A percentile compares a stretch with the other conserved stretches of the same genome.
Conservation (phyloP, 495 filamentous ascomycete genomes). For the Lophiostoma macrostomum region DNA sequence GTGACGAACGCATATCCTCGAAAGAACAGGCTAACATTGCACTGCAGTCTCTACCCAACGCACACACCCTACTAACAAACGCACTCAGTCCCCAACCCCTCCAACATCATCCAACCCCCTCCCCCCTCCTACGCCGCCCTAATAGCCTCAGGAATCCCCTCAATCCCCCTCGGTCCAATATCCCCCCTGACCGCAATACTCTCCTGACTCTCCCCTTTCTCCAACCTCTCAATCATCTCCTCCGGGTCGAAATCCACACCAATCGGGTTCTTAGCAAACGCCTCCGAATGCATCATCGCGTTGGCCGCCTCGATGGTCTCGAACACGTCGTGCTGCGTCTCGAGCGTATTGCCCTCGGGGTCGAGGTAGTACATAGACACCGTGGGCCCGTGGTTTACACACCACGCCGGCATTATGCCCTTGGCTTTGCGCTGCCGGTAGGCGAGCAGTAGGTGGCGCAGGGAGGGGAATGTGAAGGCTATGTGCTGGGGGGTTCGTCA, state of each 20-base stretch:
- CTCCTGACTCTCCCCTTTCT: no score
- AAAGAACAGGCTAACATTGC: no score
- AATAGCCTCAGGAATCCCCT: no score
- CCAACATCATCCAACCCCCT: no score
- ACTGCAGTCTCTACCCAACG: no score
- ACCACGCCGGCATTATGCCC: slow-evolving; percentile 45
- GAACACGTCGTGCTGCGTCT: slow-evolving; percentile 48
- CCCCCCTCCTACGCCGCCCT: no score
- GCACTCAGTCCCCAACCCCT: no score
- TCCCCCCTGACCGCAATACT: no score
- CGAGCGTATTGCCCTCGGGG: slow-evolving; percentile 49
- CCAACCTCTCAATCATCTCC: slow-evolving; percentile 23
- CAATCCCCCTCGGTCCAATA: no score
- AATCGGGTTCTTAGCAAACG: slow-evolving; percentile 35
- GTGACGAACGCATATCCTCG: no score
- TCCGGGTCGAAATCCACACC: slow-evolving; percentile 43
- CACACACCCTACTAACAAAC: no score
- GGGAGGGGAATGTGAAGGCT: slow-evolving; percentile 40
- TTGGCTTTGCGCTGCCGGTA: slow-evolving; percentile 35
- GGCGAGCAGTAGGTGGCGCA: slow-evolving; percentile 33
- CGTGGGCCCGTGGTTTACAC: slow-evolving; percentile 47
- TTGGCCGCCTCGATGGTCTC: slow-evolving; percentile 40
- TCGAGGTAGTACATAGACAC: slow-evolving; percentile 49
- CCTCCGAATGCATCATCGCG: slow-evolving; percentile 34
- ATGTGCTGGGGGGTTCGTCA: no score